A percentile compares a stretch with the other conserved stretches of the same genome.
Conservation (phyloP, 148 eudicot genomes). For the Chenopodium quinoa region DNA sequence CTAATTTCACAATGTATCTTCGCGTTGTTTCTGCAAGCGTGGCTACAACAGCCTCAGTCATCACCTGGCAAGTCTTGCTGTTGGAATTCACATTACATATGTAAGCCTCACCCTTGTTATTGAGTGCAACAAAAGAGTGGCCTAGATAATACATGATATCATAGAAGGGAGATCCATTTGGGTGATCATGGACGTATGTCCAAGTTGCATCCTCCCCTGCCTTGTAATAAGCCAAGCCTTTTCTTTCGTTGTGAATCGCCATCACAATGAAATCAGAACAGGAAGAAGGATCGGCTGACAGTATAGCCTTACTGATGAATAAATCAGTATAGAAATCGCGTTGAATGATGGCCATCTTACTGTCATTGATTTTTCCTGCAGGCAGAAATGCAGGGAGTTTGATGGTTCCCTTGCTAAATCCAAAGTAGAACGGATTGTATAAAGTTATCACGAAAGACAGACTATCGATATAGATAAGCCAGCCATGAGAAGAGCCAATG, state of each 20-base stretch:
- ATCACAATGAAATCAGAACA: background rate
- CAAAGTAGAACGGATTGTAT: slow-evolving; percentile 23
- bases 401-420: slow-evolving; percentile 14
- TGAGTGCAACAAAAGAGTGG: background rate
- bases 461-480: slow-evolving; percentile 12
- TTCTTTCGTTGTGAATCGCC: background rate
- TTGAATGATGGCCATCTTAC: background rate
- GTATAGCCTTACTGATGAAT: slow-evolving; percentile 14
- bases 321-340: background rate
- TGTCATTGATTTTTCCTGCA: background rate
- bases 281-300: slow-evolving; percentile 15
- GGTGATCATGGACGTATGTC: background rate
- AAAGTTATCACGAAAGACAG: slow-evolving; percentile 11
- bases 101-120: slow-evolving; percentile 8
- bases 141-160: background rate
- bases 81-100: background rate
- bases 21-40: background rate
- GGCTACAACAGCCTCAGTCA: background rate
- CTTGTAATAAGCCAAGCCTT: slow-evolving; percentile 13
- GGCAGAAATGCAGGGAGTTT: slow-evolving; percentile 8
- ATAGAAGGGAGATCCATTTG: background rate
- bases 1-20: slow-evolving; percentile 14
- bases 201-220: slow-evolving; percentile 15
- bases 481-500: slow-evolving; percentile 26
- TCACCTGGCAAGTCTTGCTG: background rate